phyloP scores from a whole-genome alignment of 768 basidiomycete species.

The Cubamyces sp. region DNA sequence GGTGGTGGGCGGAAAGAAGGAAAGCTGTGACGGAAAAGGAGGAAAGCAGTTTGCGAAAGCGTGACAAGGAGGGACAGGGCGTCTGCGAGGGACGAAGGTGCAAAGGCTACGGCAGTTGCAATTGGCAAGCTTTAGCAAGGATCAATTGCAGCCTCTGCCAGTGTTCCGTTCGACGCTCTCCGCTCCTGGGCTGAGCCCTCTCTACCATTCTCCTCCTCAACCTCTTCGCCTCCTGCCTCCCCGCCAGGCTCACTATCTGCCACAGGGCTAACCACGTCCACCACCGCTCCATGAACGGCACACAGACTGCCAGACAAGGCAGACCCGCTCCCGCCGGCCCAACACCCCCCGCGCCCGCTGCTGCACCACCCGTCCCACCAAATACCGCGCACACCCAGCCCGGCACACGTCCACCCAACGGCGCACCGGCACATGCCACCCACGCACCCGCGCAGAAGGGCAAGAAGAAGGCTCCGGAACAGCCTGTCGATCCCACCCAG shows the following conservation, averaged over 20 bases:
- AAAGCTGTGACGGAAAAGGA: conserved; percentile 9
- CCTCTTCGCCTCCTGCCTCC: conserved; percentile 23
- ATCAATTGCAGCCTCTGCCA: conserved; percentile 5
- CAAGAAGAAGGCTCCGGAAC: conserved; percentile 77
- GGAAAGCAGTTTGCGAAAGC: not conserved
- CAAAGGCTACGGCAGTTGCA: not conserved
- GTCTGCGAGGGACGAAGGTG: conserved; percentile 4
- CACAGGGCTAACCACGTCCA: conserved; percentile 4
- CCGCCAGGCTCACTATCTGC: conserved; percentile 5
- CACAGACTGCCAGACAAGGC: conserved; percentile 27
- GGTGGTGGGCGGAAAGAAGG: conserved; percentile 2
- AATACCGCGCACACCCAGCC: conserved; percentile 45
- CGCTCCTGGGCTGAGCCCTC: conserved; percentile 5
- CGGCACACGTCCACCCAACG: conserved; percentile 31
- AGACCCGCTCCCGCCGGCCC: conserved; percentile 39
- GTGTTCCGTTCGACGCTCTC: not conserved
- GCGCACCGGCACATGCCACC: conserved; percentile 28
- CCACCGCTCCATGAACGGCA: conserved; percentile 27
- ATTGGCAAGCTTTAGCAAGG: too few relatives aligned
- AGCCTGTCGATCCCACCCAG: conserved; percentile 76
- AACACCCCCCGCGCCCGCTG: conserved; percentile 57
- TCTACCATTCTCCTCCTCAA: conserved; percentile 16
- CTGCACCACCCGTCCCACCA: conserved; percentile 59
- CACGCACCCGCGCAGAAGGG: conserved; percentile 34
- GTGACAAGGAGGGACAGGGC: conserved; percentile 17